Conservation (phyloP, 164 flowering plant species). For the Sedum album region DNA sequence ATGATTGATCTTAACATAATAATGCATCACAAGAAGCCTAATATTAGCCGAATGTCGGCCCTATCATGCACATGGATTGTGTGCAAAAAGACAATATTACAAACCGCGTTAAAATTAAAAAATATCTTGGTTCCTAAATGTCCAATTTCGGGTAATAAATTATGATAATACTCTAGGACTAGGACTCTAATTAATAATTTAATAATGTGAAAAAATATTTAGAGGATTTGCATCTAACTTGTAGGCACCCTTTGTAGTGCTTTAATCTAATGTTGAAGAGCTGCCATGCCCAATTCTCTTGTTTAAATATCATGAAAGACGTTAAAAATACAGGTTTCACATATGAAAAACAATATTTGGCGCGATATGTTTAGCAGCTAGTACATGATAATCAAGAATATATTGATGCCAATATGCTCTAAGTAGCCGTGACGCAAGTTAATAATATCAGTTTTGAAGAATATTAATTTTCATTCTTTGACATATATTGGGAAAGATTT, state of each 20-base stretch:
- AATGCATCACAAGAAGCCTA: too few relatives aligned
- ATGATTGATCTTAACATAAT: too few relatives aligned
- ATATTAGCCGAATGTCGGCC: too few relatives aligned
- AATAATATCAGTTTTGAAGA: neutral
- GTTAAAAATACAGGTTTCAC: neutral
- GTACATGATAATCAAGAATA: too few relatives aligned
- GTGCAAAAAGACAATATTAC: neutral
- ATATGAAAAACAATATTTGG: neutral
- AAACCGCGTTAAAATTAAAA: neutral
- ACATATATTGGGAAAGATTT: neutral
- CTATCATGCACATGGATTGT: neutral
- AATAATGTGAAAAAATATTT: too few relatives aligned
- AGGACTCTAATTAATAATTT: too few relatives aligned
- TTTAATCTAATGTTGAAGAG: neutral
- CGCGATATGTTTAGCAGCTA: too few relatives aligned
- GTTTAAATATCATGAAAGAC: too few relatives aligned
- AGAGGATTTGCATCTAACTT: neutral
- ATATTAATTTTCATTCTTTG: neutral
- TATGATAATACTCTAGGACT: too few relatives aligned
- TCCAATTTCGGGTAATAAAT: neutral
- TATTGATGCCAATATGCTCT: neutral
- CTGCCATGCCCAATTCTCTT: neutral
- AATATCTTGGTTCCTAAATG: too few relatives aligned
- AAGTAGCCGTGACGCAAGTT: neutral
- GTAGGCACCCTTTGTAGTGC: neutral